Evolutionary conservation across 1,284 basidiomycete species (phyloP).

Genomic region (Rhodofomes roseus): DNA sequence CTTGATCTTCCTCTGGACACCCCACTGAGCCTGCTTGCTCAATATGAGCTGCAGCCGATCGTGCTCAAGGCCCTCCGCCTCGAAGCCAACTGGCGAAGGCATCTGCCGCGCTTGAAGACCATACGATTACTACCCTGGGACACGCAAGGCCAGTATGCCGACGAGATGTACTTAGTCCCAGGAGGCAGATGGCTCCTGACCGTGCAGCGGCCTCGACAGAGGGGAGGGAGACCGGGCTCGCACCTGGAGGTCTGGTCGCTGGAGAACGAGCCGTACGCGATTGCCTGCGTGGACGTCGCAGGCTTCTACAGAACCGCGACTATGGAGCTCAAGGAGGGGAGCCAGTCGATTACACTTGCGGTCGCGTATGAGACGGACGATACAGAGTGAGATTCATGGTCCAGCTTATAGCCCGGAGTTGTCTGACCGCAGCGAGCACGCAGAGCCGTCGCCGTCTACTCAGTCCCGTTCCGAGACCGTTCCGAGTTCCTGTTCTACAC

Average conservation of each 20-base stretch:
- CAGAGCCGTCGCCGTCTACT: conserved; percentile 26
- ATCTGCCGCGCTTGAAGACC: conserved; percentile 33
- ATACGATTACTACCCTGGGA: conserved; percentile 34
- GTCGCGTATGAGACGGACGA: conserved; percentile 24
- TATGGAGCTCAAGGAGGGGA: conserved; percentile 25
- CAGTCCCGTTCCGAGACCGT: conserved; percentile 18
- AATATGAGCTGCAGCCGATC: conserved; percentile 31
- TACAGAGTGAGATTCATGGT: conserved; percentile 21
- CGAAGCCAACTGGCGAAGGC: conserved; percentile 46
- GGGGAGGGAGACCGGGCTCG: conserved; percentile 24
- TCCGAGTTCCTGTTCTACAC: conserved; percentile 15
- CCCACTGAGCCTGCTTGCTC: conserved; percentile 24
- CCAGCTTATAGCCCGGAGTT: background rate
- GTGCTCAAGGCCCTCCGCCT: conserved; percentile 43
- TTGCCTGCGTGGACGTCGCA: conserved; percentile 33
- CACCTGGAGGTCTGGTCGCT: conserved; percentile 40
- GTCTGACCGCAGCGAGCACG: background rate
- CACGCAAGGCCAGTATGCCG: conserved; percentile 30
- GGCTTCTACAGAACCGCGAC: conserved; percentile 32
- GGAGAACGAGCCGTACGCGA: conserved; percentile 27
- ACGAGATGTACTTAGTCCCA: conserved; percentile 40
- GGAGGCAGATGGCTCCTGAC: conserved; percentile 45
- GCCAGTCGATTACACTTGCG: conserved; percentile 27
- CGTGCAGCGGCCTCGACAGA: conserved; percentile 34
- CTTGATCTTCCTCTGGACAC: conserved; percentile 32